These are phyloP conservation scores for Pluteus cervinus DNA, from an alignment of 768 basidiomycete species.

Conservation along the genomic window DNA sequence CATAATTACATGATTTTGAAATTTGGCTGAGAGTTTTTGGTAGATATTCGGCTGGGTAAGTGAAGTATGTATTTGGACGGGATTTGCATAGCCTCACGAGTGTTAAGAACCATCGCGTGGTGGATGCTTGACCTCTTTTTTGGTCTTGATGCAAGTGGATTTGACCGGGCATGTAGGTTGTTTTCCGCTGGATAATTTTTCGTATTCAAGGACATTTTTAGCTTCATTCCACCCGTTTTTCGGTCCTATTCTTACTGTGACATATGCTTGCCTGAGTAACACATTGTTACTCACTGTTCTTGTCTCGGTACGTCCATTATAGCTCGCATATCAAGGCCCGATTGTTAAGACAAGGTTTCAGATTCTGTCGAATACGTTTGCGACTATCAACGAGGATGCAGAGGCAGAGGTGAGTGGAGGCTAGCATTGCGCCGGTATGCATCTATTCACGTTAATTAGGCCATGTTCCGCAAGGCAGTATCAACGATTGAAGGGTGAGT, in stretches of 20 bases:
- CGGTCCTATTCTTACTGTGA: conserved; percentile 87
- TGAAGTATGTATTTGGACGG: too few species aligned
- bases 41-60: conserved; percentile 28
- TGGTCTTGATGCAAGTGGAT: conserved; percentile 91
- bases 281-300: conserved; percentile 86
- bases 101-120: conserved; percentile 72
- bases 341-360: conserved; percentile 18
- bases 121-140: conserved; percentile 95
- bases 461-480: conserved; percentile 93
- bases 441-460: conserved; percentile 37
- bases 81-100: too few species aligned
- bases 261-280: conserved; percentile 88
- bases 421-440: neutral
- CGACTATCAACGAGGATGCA: conserved; percentile 89
- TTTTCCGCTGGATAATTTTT: conserved; percentile 5
- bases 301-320: conserved; percentile 54
- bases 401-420: conserved; percentile 65
- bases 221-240: conserved; percentile 80
- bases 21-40: too few species aligned
- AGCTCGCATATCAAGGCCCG: neutral
- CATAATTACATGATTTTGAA: neutral
- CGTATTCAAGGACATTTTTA: conserved; percentile 14
- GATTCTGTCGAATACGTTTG: conserved; percentile 95
- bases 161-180: conserved; percentile 70
- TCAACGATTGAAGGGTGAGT: conserved; percentile 87